phyloP scores from a whole-genome alignment of 805 yeast genomes.

The Debaryomyces prosopidis region DNA sequence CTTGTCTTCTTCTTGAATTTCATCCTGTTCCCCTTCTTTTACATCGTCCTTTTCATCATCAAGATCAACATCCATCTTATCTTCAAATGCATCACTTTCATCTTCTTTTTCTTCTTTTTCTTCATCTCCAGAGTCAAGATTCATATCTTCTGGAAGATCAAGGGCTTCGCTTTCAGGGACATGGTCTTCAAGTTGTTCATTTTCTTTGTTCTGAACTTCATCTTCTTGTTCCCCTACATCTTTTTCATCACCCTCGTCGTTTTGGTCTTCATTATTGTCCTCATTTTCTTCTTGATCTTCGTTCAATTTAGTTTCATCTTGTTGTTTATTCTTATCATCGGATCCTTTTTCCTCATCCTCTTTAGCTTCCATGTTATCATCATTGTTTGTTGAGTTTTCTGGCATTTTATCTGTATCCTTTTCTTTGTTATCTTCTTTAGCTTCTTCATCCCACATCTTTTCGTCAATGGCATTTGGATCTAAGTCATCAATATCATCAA shows the following conservation, averaged over 20 bases:
- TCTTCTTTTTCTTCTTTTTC: conserved; percentile 44
- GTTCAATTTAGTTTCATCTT: conserved; percentile 23
- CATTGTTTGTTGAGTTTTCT: conserved; percentile 51
- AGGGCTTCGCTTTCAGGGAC: conserved; percentile 84
- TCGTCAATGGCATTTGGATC: conserved; percentile 96
- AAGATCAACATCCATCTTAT: conserved; percentile 23
- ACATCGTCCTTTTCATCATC: conserved; percentile 30
- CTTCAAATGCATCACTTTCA: conserved; percentile 35
- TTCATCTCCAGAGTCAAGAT: conserved; percentile 79
- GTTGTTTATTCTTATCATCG: conserved; percentile 29
- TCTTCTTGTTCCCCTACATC: conserved; percentile 85
- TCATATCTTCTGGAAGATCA: conserved; percentile 90
- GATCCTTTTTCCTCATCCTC: conserved; percentile 41
- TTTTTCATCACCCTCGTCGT: conserved; percentile 57
- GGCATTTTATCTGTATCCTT: conserved; percentile 77
- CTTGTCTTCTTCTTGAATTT: conserved; percentile 29
- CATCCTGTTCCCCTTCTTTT: conserved; percentile 30
- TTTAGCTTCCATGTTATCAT: conserved; percentile 48
- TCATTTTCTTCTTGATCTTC: conserved; percentile 35
- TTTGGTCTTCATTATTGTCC: conserved; percentile 39
- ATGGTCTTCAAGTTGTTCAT: conserved; percentile 66
- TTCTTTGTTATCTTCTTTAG: conserved; percentile 72
- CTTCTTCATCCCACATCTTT: conserved; percentile 97
- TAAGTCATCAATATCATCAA: conserved; percentile 83
- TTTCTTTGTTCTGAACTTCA: conserved; percentile 67